Evolutionary conservation across 371 early-diverging fungal species (phyloP).

Genomic region (Apophysomyces sp.): DNA sequence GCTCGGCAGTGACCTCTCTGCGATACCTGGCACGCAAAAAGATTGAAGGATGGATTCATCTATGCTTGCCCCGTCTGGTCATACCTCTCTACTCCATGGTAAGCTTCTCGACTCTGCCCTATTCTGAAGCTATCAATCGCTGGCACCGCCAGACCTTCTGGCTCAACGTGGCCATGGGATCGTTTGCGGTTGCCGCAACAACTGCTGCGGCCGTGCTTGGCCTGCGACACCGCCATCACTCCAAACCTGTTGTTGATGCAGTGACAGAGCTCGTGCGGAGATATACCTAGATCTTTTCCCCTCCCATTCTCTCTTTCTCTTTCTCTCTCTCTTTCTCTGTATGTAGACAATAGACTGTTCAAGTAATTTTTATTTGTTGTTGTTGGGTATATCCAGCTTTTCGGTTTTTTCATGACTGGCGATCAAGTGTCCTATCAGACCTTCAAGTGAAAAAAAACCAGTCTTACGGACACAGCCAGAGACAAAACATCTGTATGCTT

Average conservation of each 20-base stretch:
- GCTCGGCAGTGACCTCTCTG: conserved; percentile 73
- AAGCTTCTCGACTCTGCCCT: conserved; percentile 87
- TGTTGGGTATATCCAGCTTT: too few species aligned
- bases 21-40: conserved; percentile 74
- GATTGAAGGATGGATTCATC: conserved; percentile 77
- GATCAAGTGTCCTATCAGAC: too few species aligned
- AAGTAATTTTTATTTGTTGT: too few species aligned
- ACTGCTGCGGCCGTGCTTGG: conserved; percentile 17
- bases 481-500: too few species aligned
- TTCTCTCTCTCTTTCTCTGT: background rate
- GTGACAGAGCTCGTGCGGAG: background rate
- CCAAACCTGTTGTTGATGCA: background rate
- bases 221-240: background rate
- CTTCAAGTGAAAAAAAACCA: too few species aligned
- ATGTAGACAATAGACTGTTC: too few species aligned
- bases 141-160: conserved; percentile 61
- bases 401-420: too few species aligned
- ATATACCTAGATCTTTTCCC: background rate
- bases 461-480: too few species aligned
- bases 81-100: conserved; percentile 98
- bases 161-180: conserved; percentile 34
- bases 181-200: conserved; percentile 7
- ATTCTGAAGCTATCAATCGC: conserved; percentile 68
- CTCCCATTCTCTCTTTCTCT: background rate
- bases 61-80: conserved; percentile 65